Percentiles rank a stretch among this genome's conserved stretches.
Conservation (phyloP, 1,284 basidiomycete genomes). For the Somion occarium region DNA sequence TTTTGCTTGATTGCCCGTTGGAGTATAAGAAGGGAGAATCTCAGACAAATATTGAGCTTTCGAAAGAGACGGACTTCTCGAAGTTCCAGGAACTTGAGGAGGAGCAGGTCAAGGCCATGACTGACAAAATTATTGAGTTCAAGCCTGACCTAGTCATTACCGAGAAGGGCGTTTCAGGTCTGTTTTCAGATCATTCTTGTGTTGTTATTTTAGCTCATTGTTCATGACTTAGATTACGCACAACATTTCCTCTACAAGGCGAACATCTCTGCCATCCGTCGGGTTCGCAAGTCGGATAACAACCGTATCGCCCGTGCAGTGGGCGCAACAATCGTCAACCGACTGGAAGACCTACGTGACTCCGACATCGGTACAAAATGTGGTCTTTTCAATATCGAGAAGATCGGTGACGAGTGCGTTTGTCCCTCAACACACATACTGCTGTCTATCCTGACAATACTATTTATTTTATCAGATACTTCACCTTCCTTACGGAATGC, state of each 20-base stretch:
- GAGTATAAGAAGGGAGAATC: constrained; percentile 99
- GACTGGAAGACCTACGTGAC: constrained; percentile 92
- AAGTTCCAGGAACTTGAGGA: constrained; percentile 94
- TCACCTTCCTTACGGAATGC: constrained; percentile 95
- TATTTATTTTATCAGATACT: constrained; percentile 63
- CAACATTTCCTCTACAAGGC: constrained; percentile 91
- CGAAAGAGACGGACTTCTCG: constrained; percentile 92
- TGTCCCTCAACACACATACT: constrained; percentile 13
- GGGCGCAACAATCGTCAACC: constrained; percentile 96
- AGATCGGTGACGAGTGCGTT: constrained; percentile 91
- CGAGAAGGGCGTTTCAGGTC: constrained; percentile 96
- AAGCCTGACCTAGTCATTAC: constrained; percentile 96
- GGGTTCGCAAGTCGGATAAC: constrained; percentile 98
- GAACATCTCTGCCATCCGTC: constrained; percentile 88
- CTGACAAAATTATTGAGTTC: constrained; percentile 86
- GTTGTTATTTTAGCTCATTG: too few species aligned
- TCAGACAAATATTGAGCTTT: constrained; percentile 99
- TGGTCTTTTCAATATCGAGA: constrained; percentile 94
- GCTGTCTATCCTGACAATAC: constrained; percentile 5
- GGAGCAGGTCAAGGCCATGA: constrained; percentile 91
- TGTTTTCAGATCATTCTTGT: constrained; percentile 19
- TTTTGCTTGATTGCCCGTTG: constrained; percentile 92
- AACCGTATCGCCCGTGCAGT: constrained; percentile 96
- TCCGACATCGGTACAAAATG: constrained; percentile 90
- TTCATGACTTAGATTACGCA: constrained; percentile 81